phyloP scores from a whole-genome alignment of 2,329 filamentous ascomycete species.

The Fonsecaea multimorphosa region DNA sequence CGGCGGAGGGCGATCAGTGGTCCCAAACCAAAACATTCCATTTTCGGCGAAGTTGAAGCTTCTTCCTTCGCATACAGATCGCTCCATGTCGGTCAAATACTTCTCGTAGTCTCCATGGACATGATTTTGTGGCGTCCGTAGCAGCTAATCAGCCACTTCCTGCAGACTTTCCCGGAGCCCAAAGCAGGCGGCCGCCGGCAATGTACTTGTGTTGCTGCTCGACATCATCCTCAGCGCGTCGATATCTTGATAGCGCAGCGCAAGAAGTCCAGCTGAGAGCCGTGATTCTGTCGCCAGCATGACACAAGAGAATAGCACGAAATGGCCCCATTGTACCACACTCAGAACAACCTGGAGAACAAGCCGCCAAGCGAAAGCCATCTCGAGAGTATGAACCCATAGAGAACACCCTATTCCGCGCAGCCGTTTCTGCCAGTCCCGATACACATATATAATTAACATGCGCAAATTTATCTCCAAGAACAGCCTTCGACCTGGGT shows the following conservation, averaged over 20 bases:
- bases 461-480: no score
- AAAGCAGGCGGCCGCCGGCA: constrained; percentile 15
- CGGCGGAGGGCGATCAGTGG: constrained; percentile 12
- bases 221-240: constrained; percentile 17
- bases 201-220: constrained; percentile 13
- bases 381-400: no score
- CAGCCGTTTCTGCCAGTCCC: no score
- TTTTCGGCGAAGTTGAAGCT: constrained; percentile 21
- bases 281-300: constrained; percentile 1
- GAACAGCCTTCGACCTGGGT: no score
- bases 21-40: constrained; percentile 23
- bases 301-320: no score
- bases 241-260: constrained; percentile 16
- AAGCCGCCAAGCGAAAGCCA: no score
- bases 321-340: no score
- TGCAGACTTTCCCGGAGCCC: background rate
- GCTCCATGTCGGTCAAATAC: constrained; percentile 17
- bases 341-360: no score
- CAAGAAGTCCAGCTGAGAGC: constrained; percentile 23
- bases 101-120: constrained; percentile 10
- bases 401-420: no score
- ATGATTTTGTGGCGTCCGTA: background rate
- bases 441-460: no score
- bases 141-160: background rate
- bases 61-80: constrained; percentile 18